Evolutionary conservation across 1,284 basidiomycete genomes (phyloP).

Genomic region (Hypsizygus ulmarius): DNA sequence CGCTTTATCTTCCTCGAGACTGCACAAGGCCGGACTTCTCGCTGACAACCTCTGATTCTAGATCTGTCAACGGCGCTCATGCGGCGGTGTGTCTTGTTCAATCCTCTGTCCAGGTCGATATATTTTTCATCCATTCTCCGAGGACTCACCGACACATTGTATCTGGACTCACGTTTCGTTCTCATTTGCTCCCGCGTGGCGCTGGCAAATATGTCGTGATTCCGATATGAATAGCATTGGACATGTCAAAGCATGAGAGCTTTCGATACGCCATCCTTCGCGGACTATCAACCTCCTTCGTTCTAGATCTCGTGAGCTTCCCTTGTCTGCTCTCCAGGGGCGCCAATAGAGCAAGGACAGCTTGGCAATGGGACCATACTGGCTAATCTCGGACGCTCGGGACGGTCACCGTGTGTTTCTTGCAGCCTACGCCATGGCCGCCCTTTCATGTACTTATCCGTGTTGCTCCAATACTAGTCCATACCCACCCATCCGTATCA

Average conservation of each 20-base stretch:
- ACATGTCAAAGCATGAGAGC: no score
- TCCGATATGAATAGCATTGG: neutral
- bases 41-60: constrained; percentile 12
- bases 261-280: neutral
- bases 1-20: constrained; percentile 11
- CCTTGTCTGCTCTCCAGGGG: neutral
- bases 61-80: constrained; percentile 12
- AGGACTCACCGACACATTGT: constrained; percentile 27
- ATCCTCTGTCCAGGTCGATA: constrained; percentile 8
- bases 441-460: neutral
- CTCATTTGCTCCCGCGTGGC: constrained; percentile 6
- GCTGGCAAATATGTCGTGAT: constrained; percentile 6
- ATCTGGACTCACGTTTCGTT: constrained; percentile 12
- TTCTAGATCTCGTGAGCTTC: neutral
- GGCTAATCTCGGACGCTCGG: no score
- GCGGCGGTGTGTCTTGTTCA: constrained; percentile 2
- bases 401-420: neutral
- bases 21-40: constrained; percentile 8
- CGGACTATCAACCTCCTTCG: constrained; percentile 1
- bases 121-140: constrained; percentile 20
- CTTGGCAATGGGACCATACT: no score
- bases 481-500: neutral
- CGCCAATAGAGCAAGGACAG: neutral
- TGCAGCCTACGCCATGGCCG: neutral
- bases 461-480: neutral